These are phyloP conservation scores for Scedosporium dehoogii DNA, from an alignment of 2,329 filamentous ascomycete species.

Conservation along the genomic window DNA sequence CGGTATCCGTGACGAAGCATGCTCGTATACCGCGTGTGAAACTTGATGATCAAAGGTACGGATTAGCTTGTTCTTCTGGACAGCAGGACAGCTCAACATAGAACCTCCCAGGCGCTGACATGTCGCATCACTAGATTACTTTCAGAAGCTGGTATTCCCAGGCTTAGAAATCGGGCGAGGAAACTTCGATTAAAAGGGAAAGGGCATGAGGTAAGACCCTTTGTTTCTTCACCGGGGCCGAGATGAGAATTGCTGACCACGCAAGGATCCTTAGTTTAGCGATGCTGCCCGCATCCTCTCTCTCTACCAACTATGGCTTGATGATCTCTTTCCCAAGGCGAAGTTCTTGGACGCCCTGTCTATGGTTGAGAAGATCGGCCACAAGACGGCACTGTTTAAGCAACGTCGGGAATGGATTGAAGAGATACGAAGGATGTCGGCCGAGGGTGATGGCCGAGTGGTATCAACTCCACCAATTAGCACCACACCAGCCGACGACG, in stretches of 20 bases:
- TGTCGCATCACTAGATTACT: constrained; percentile 49
- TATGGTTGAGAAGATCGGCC: constrained; percentile 90
- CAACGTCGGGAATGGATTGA: constrained; percentile 78
- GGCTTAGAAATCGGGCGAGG: constrained; percentile 61
- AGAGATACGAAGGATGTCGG: constrained; percentile 40
- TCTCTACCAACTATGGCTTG: constrained; percentile 93
- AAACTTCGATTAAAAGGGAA: constrained; percentile 80
- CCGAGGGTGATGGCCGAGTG: constrained; percentile 18
- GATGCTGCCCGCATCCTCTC: constrained; percentile 74
- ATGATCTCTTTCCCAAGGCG: constrained; percentile 89
- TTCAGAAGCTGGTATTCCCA: constrained; percentile 73
- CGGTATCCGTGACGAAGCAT: constrained; percentile 72
- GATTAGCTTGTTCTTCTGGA: background rate
- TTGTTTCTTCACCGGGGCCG: background rate
- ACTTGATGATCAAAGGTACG: constrained; percentile 68
- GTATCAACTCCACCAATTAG: constrained; percentile 17
- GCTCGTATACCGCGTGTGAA: constrained; percentile 66
- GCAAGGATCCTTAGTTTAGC: constrained; percentile 50
- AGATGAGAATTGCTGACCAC: background rate
- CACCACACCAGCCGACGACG: constrained; percentile 17
- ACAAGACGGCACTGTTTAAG: constrained; percentile 66
- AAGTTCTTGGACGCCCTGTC: constrained; percentile 81
- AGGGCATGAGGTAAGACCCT: constrained; percentile 66
- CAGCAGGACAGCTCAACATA: background rate
- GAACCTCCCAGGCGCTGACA: background rate